A percentile compares a stretch with the other conserved stretches of the same genome.
Conservation (phyloP, 495 filamentous ascomycete genomes). For the Neurospora tetrasperma region DNA sequence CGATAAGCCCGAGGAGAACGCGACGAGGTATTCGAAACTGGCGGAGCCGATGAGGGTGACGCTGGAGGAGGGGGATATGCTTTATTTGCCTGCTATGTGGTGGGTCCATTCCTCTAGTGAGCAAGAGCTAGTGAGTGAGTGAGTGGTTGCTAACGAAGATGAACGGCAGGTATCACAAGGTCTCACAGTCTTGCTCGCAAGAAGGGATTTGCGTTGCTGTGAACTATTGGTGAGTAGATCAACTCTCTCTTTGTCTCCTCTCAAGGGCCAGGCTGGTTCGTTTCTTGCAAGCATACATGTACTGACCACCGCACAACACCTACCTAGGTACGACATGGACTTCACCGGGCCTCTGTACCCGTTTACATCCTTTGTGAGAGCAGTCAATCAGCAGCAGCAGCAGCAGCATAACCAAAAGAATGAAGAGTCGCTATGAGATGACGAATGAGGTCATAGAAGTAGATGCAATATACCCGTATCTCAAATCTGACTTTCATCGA, state of each 20-base stretch:
- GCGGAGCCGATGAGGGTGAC: slow-evolving; percentile 48
- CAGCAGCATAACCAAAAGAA: not conserved
- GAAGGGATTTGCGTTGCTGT: slow-evolving; percentile 63
- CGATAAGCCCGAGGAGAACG: slow-evolving; percentile 36
- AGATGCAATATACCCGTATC: not conserved
- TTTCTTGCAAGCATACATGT: not conserved
- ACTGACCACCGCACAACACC: not conserved
- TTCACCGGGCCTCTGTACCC: slow-evolving; percentile 51
- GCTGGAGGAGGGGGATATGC: slow-evolving; percentile 60
- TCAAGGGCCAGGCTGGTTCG: not conserved
- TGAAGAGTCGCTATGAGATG: not conserved
- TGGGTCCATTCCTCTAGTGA: slow-evolving; percentile 20
- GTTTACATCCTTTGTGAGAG: slow-evolving; percentile 42
- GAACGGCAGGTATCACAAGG: slow-evolving; percentile 45
- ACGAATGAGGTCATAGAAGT: not conserved
- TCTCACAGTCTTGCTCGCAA: slow-evolving; percentile 50
- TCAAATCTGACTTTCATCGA: too few relatives aligned
- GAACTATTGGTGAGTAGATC: slow-evolving; percentile 59
- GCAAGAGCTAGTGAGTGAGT: too few relatives aligned
- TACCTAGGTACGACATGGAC: slow-evolving; percentile 57
- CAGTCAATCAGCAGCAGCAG: slow-evolving; percentile 5
- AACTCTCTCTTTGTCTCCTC: too few relatives aligned
- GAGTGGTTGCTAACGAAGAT: too few relatives aligned
- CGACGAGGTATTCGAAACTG: slow-evolving; percentile 45
- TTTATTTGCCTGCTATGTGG: slow-evolving; percentile 73